A percentile compares a stretch with the other conserved stretches of the same genome.
These are phyloP conservation scores for Ustilago vetiveriae DNA, from an alignment of 1,284 basidiomycete species.

Conservation along the genomic window DNA sequence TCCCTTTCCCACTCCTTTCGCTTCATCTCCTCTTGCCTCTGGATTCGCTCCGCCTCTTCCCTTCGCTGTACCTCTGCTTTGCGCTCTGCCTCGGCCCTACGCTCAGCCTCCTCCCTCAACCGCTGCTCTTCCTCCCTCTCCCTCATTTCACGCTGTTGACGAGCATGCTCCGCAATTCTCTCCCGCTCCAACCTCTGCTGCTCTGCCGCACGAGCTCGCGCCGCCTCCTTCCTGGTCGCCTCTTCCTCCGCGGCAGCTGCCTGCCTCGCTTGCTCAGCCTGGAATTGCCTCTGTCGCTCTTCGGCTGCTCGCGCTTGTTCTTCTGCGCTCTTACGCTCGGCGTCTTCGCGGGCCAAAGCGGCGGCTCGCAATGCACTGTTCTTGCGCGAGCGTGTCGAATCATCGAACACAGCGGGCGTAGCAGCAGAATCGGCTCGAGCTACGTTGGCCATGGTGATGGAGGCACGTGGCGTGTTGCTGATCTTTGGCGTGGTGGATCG, in stretches of 20 bases:
- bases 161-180: conserved; percentile 27
- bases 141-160: conserved; percentile 23
- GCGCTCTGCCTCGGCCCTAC: conserved; percentile 17
- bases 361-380: conserved; percentile 46
- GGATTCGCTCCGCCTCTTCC: conserved; percentile 14
- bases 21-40: conserved; percentile 3
- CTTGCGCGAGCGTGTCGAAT: conserved; percentile 34
- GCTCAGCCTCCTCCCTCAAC: conserved; percentile 18
- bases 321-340: conserved; percentile 31
- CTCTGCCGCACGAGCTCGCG: conserved; percentile 11
- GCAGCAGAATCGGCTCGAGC: conserved; percentile 23
- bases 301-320: conserved; percentile 29
- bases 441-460: conserved; percentile 29
- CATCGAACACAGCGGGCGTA: conserved; percentile 10
- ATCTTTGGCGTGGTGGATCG: conserved; percentile 43
- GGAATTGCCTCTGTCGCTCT: conserved; percentile 20
- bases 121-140: conserved; percentile 31
- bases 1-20: conserved; percentile 2
- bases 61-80: conserved; percentile 6
- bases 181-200: conserved; percentile 37
- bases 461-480: background rate
- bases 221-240: conserved; percentile 11
- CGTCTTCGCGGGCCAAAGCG: conserved; percentile 41
- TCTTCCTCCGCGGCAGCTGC: conserved; percentile 29
- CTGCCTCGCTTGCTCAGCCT: conserved; percentile 23